Percentiles rank a stretch among this genome's conserved stretches.
phyloP scores from a whole-genome alignment of 805 yeast species.

The Starmera quercuum region DNA sequence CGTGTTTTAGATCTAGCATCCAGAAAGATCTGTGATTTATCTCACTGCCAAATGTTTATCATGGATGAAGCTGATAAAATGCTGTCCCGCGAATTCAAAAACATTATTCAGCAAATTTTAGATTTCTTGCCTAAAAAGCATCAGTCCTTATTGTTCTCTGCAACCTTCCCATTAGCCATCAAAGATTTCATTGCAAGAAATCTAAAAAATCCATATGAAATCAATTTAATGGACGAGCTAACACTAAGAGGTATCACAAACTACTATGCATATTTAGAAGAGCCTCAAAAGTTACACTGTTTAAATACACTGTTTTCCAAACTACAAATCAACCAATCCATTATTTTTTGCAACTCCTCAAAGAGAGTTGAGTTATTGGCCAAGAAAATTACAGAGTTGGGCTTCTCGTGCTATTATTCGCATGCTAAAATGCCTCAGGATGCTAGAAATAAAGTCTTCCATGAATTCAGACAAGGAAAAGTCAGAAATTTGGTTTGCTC shows the following conservation, averaged over 20 bases:
- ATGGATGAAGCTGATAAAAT: slow-evolving; percentile 99
- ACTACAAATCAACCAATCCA: slow-evolving; percentile 91
- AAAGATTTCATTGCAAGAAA: slow-evolving; percentile 89
- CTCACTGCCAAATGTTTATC: slow-evolving; percentile 79
- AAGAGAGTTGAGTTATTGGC: slow-evolving; percentile 94
- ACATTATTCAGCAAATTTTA: slow-evolving; percentile 80
- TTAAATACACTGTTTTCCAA: slow-evolving; percentile 90
- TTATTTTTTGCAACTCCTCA: slow-evolving; percentile 95
- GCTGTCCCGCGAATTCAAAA: slow-evolving; percentile 83
- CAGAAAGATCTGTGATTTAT: slow-evolving; percentile 78
- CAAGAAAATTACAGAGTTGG: slow-evolving; percentile 91
- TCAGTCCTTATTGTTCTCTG: slow-evolving; percentile 85
- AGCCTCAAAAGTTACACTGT: slow-evolving; percentile 92
- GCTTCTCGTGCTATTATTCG: slow-evolving; percentile 92
- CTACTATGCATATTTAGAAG: slow-evolving; percentile 97
- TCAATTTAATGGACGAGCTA: slow-evolving; percentile 95
- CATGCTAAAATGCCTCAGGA: slow-evolving; percentile 98
- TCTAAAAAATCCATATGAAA: slow-evolving; percentile 86
- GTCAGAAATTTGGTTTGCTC: slow-evolving; percentile 97
- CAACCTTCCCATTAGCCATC: slow-evolving; percentile 94
- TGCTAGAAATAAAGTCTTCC: slow-evolving; percentile 96
- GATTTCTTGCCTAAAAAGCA: slow-evolving; percentile 69
- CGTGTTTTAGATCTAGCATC: slow-evolving; percentile 92
- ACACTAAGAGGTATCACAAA: slow-evolving; percentile 95
- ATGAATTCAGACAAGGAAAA: slow-evolving; percentile 96